Conservation (phyloP, 2,329 filamentous ascomycete species). For the Saccharata proteae region DNA sequence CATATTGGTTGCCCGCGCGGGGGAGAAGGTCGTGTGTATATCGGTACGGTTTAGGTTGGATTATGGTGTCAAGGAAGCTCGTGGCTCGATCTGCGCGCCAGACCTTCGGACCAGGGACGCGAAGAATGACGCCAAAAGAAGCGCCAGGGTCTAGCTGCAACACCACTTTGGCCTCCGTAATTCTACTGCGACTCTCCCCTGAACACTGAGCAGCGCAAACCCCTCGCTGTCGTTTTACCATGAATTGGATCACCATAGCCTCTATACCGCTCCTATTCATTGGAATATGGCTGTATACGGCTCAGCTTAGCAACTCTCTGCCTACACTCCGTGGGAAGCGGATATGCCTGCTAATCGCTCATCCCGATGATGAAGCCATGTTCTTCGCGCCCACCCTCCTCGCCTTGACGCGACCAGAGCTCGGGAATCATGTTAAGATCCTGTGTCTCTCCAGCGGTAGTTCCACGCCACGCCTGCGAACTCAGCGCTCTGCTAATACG, state of each 20-base stretch:
- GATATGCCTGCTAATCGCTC: slow-evolving; percentile 85
- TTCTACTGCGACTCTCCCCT: too few relatives aligned
- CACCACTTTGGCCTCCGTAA: too few relatives aligned
- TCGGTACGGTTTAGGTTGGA: too few relatives aligned
- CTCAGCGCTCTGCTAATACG: not conserved
- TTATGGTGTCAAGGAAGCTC: too few relatives aligned
- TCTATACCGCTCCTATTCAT: slow-evolving; percentile 30
- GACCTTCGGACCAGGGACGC: too few relatives aligned
- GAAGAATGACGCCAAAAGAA: too few relatives aligned
- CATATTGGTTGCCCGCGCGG: too few relatives aligned
- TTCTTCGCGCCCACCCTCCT: slow-evolving; percentile 89
- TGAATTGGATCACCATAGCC: slow-evolving; percentile 30
- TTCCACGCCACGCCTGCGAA: slow-evolving; percentile 6
- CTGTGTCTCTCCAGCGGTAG: slow-evolving; percentile 78
- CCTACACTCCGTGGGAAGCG: slow-evolving; percentile 68
- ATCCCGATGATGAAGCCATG: slow-evolving; percentile 98
- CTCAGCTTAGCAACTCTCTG: slow-evolving; percentile 37
- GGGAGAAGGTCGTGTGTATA: too few relatives aligned
- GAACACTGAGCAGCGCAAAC: too few relatives aligned
- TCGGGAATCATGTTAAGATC: slow-evolving; percentile 87
- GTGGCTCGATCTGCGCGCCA: too few relatives aligned
- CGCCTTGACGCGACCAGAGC: slow-evolving; percentile 65
- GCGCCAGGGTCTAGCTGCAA: too few relatives aligned
- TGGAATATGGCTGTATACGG: slow-evolving; percentile 35
- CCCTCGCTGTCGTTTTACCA: slow-evolving; percentile 14